Evolutionary conservation across 345 rosid genomes (phyloP).

Genomic region (Melaleuca quinquenervia): DNA sequence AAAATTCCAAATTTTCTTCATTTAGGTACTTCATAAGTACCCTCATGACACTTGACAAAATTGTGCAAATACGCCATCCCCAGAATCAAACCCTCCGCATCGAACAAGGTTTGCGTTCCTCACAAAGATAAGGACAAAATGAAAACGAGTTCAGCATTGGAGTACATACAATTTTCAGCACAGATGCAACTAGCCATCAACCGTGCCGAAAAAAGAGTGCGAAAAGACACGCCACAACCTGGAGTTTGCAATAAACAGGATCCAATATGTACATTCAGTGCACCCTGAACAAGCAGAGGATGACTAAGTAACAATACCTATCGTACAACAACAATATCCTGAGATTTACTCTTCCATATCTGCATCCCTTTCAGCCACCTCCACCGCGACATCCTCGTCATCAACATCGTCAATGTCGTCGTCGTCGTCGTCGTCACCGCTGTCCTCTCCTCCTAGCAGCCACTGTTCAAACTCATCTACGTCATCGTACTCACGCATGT

Average conservation of each 20-base stretch:
- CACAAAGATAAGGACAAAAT: background rate
- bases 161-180: background rate
- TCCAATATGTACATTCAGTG: background rate
- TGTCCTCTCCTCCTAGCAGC: conserved; percentile 33
- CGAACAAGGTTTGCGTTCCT: background rate
- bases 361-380: background rate
- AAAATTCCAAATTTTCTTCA: background rate
- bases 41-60: background rate
- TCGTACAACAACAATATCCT: background rate
- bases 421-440: conserved; percentile 22
- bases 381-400: background rate
- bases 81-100: background rate
- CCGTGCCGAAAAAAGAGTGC: background rate
- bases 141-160: background rate
- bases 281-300: background rate
- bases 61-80: background rate
- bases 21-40: background rate
- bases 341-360: background rate
- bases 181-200: background rate
- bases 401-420: conserved; percentile 23
- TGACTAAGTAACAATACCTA: background rate
- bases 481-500: conserved; percentile 37
- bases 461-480: conserved; percentile 46
- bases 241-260: background rate
- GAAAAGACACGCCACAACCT: background rate